Base-by-base conservation (phyloP, 208 protist species). In the Leishmania lainsoni region DNA sequence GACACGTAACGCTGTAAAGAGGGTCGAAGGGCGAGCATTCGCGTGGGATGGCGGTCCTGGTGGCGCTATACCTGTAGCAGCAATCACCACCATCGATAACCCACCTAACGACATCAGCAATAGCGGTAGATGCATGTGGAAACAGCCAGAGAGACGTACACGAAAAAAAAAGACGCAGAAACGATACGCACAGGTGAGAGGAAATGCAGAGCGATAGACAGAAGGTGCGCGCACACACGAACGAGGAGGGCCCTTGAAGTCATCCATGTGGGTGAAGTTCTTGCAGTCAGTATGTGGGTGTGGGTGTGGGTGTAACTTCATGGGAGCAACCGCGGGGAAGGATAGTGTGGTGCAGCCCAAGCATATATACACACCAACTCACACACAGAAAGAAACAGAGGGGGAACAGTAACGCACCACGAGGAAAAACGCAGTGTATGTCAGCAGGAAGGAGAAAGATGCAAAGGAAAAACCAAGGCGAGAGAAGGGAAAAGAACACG, bases 151-250 rank as follows among this genome's bases (percentile, higher is more conserved):
- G 35, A 48, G 12, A 14, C 14, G 1, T 26, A 56, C 69, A 5
- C 5, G 29, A 76, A 17, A 16, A 59, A 63, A 45, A 39, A 45
- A 9, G 22, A 42, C 3, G 5, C 48, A 48, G 22, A 26, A 17
- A n/a, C 10, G 52, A 65, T 48, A 76, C 17, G 29, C 32, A 39
- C 51, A 76, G 54, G 9, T n/a, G 16, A 59, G 35, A 35, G 51
- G 35, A 63, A 20, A 78, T 61, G 81, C 20, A 52, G 68, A 86
- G 76, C 73, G 45, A 76, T 29, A 84, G 58, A 78, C 70, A 86
- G n/a, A n/a, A 8, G n/a, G 17, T 16, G 17, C 14, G 63, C 63
- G 29, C 32, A 42, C 63, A 68, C 63, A 16, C 63, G 14, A 66
- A 39, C 5, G 35, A 29, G 42, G 32, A 20, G 29, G 29, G 5